Evolutionary conservation across 768 basidiomycete species (phyloP), one percentile per base, ranked within the genome.

Genomic region (Lentinula boryana): DNA sequence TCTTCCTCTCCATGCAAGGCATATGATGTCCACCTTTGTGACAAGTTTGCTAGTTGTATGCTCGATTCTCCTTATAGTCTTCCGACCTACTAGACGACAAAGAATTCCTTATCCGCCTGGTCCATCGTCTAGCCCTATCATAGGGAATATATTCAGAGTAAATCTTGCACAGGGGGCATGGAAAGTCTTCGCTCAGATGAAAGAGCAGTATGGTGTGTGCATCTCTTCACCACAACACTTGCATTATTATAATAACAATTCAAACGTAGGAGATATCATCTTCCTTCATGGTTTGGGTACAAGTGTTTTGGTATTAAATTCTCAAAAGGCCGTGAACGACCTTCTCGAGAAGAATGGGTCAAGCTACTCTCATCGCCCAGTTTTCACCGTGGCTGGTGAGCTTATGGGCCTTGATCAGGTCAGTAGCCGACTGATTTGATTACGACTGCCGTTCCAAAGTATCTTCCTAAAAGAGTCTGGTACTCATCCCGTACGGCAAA

Each of bases 291-390:
- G 44, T 9, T n/a, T 59, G 8, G 36, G 46, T 8, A 35, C 31
- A n/a, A 35, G 13, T 10, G 21, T 59, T 15, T 4, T 59, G 3
- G 43, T 60, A 12, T 13, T 60, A 4, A 74, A 70, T 56, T 66
- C 70, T 1, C 9, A 64, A 4, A 60, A 72, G 12, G 55, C 65
- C 5, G 63, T 72, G 13, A 60, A 61, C 16, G 73, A 73, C 18
- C 65, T 75, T 4, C 53, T 74, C 4, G 74, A 74, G 5, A 66
- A 67, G 55, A 60, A 67, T 5, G 63, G 60, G 0, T 38, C 21
- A 10, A 67, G 64, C n/a, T 74, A 75, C 52, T 73, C 74, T 9
- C 60, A 70, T 53, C 63, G 73, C 3, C 74, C 74, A 1, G 51
- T 23, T 2, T 69, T 74, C 12, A 66, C 67, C 7, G 46, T 48